Evolutionary conservation across 2,329 filamentous ascomycete species (phyloP).

Genomic region (Dothiorella sarmentorum): DNA sequence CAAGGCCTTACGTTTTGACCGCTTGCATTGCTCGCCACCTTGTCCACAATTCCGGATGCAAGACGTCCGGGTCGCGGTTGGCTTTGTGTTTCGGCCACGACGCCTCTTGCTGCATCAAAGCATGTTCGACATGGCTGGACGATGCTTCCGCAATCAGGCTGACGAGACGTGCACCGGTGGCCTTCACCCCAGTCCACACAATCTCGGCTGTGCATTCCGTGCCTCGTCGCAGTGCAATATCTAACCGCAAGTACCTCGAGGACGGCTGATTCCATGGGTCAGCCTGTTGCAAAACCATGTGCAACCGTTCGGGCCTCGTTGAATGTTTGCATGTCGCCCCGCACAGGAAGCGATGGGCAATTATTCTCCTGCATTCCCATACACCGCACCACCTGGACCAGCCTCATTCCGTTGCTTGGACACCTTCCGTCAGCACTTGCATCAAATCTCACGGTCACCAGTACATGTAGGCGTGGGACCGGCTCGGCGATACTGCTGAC

Average conservation of each 20-base stretch:
- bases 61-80: conserved; percentile 12
- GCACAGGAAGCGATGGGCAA: conserved; percentile 9
- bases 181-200: background rate
- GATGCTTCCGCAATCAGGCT: conserved; percentile 13
- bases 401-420: conserved; percentile 14
- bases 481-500: conserved; percentile 7
- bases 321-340: conserved; percentile 8
- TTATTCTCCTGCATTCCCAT: conserved; percentile 16
- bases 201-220: conserved; percentile 9
- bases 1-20: conserved; percentile 11
- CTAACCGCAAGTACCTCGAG: background rate
- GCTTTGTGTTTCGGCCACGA: conserved; percentile 14
- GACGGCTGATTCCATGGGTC: background rate
- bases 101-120: conserved; percentile 14
- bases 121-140: background rate
- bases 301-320: conserved; percentile 1
- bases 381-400: conserved; percentile 3
- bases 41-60: conserved; percentile 9
- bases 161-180: background rate
- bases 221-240: background rate
- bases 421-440: conserved; percentile 13
- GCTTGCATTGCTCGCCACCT: conserved; percentile 15
- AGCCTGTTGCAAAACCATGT: conserved; percentile 13
- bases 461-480: background rate
- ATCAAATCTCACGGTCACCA: conserved; percentile 1